Conservation (phyloP, 805 yeast species). For the Wickerhamiella domercqiae region DNA sequence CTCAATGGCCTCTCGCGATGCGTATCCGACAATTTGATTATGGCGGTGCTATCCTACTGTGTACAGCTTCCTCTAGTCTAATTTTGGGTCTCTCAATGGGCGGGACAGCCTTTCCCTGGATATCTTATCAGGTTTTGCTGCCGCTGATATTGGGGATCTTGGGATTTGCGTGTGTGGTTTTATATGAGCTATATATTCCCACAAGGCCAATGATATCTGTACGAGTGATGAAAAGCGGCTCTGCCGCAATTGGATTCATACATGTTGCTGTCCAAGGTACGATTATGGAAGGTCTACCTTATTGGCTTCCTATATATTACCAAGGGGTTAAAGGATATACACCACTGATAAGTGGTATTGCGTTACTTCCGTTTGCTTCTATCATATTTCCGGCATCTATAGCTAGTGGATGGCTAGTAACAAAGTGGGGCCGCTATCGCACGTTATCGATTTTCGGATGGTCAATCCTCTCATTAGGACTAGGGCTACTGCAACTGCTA, state of each 20-base stretch:
- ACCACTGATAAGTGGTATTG: slow-evolving; percentile 33
- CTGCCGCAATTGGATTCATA: slow-evolving; percentile 27
- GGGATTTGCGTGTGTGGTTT: slow-evolving; percentile 70
- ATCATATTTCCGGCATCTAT: slow-evolving; percentile 27
- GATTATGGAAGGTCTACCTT: slow-evolving; percentile 18
- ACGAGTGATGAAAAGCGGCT: slow-evolving; percentile 46
- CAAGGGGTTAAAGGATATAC: slow-evolving; percentile 31
- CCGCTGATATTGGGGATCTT: slow-evolving; percentile 64
- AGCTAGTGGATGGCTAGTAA: slow-evolving; percentile 26
- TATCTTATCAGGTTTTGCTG: slow-evolving; percentile 34
- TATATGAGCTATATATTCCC: neutral
- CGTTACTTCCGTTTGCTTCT: slow-evolving; percentile 30
- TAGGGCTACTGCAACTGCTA: slow-evolving; percentile 30
- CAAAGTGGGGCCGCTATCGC: slow-evolving; percentile 27
- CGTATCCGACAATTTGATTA: slow-evolving; percentile 34
- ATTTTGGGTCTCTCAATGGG: slow-evolving; percentile 40
- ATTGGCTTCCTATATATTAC: slow-evolving; percentile 32
- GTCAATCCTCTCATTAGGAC: slow-evolving; percentile 28
- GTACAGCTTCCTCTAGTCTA: slow-evolving; percentile 31
- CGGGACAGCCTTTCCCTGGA: slow-evolving; percentile 37
- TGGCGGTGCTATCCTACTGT: slow-evolving; percentile 31
- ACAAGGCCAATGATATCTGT: neutral
- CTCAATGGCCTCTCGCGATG: slow-evolving; percentile 26
- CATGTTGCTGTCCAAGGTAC: slow-evolving; percentile 29
- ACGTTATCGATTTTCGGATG: slow-evolving; percentile 26